Conservation (phyloP, 768 basidiomycete genomes). For the Leucocoprinus leucothites region DNA sequence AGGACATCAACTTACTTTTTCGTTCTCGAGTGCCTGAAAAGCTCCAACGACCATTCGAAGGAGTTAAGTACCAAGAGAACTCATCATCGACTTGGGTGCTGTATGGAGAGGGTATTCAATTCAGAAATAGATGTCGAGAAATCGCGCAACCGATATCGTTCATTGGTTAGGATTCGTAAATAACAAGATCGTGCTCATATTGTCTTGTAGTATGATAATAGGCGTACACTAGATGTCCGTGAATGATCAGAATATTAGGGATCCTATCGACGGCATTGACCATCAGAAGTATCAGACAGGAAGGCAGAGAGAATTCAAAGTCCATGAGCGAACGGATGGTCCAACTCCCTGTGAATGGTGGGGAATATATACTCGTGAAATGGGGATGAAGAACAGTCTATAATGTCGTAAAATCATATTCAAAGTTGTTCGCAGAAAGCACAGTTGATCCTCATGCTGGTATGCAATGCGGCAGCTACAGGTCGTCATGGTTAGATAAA, state of each 20-base stretch:
- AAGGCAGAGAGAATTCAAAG: constrained; percentile 12
- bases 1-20: neutral
- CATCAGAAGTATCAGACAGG: constrained; percentile 1
- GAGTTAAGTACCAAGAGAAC: too few relatives aligned
- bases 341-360: constrained; percentile 22
- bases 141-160: neutral
- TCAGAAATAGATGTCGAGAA: too few relatives aligned
- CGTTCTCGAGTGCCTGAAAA: too few relatives aligned
- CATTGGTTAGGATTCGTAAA: constrained; percentile 12
- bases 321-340: constrained; percentile 31
- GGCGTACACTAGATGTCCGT: constrained; percentile 45
- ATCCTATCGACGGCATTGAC: constrained; percentile 3
- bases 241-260: constrained; percentile 21
- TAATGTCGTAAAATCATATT: constrained; percentile 41
- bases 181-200: constrained; percentile 31
- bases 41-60: too few relatives aligned
- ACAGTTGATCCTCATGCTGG: constrained; percentile 58
- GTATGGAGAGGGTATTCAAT: too few relatives aligned
- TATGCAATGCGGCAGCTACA: constrained; percentile 60
- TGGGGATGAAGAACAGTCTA: constrained; percentile 26
- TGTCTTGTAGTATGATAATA: constrained; percentile 39
- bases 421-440: constrained; percentile 63
- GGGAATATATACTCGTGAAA: constrained; percentile 25
- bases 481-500: constrained; percentile 4
- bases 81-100: too few relatives aligned